Conservation (phyloP, 768 basidiomycete genomes). For the Trametes sanguinea region DNA sequence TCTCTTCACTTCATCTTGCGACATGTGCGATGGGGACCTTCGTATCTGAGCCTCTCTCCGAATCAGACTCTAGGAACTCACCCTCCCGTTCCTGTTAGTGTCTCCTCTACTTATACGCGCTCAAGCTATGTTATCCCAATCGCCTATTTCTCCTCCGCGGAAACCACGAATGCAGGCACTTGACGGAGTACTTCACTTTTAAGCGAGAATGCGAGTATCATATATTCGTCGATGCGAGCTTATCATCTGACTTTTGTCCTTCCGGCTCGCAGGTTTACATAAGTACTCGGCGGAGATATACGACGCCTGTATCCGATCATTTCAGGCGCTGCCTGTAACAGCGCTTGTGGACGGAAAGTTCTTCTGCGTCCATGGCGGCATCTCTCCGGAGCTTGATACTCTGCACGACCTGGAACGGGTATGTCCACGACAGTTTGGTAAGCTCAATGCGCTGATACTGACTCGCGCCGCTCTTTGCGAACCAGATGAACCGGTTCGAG, state of each 20-base stretch:
- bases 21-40: no score
- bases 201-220: slow-evolving; percentile 83
- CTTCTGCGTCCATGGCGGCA: slow-evolving; percentile 96
- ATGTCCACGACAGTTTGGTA: not conserved
- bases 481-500: slow-evolving; percentile 85
- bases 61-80: no score
- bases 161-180: slow-evolving; percentile 95
- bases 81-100: slow-evolving; percentile 49
- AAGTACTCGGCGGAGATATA: slow-evolving; percentile 88
- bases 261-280: slow-evolving; percentile 64
- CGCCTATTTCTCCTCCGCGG: slow-evolving; percentile 85
- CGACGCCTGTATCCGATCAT: slow-evolving; percentile 89
- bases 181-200: slow-evolving; percentile 98
- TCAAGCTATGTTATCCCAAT: slow-evolving; percentile 89
- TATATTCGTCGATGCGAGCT: not conserved
- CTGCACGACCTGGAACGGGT: slow-evolving; percentile 75
- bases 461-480: not conserved
- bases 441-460: not conserved
- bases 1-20: no score
- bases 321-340: slow-evolving; percentile 86
- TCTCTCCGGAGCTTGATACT: slow-evolving; percentile 82
- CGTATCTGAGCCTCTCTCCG: no score
- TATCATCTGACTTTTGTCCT: no score
- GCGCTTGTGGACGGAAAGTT: slow-evolving; percentile 94
- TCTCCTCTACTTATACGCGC: slow-evolving; percentile 87